Evolutionary conservation across 768 basidiomycete genomes (phyloP).

Genomic region (Lentinula lateritia): DNA sequence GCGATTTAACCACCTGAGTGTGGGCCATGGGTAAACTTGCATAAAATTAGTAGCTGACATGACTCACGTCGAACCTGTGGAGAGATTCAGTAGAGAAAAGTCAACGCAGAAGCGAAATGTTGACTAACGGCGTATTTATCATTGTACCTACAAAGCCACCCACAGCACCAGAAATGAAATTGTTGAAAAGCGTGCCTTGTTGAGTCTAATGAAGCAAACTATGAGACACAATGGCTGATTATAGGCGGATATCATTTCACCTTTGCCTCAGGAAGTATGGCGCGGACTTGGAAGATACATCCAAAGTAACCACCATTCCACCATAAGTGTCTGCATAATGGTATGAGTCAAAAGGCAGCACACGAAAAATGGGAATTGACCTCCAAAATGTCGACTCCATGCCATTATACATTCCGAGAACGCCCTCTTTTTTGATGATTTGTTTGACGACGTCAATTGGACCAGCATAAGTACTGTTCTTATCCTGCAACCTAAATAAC

Average conservation of each 20-base stretch:
- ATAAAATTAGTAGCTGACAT: slow-evolving; percentile 6
- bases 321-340: slow-evolving; percentile 58
- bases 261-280: slow-evolving; percentile 78
- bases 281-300: slow-evolving; percentile 80
- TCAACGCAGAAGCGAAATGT: slow-evolving; percentile 7
- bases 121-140: slow-evolving; percentile 75
- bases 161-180: slow-evolving; percentile 84
- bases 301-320: slow-evolving; percentile 98
- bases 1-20: slow-evolving; percentile 86
- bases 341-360: not conserved
- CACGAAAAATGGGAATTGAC: slow-evolving; percentile 25
- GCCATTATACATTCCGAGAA: slow-evolving; percentile 84
- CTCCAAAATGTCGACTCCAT: slow-evolving; percentile 99
- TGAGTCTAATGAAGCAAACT: slow-evolving; percentile 38
- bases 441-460: slow-evolving; percentile 88
- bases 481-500: slow-evolving; percentile 75
- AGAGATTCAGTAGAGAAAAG: not conserved
- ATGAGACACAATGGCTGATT: not conserved
- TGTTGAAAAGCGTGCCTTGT: slow-evolving; percentile 75
- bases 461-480: slow-evolving; percentile 82
- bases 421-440: slow-evolving; percentile 69
- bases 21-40: not conserved
- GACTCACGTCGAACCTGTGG: slow-evolving; percentile 40
- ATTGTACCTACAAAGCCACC: slow-evolving; percentile 89
- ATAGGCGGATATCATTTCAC: slow-evolving; percentile 33